Evolutionary conservation across 2,329 filamentous ascomycete genomes (phyloP).

Genomic region (Hysterium pulicare): DNA sequence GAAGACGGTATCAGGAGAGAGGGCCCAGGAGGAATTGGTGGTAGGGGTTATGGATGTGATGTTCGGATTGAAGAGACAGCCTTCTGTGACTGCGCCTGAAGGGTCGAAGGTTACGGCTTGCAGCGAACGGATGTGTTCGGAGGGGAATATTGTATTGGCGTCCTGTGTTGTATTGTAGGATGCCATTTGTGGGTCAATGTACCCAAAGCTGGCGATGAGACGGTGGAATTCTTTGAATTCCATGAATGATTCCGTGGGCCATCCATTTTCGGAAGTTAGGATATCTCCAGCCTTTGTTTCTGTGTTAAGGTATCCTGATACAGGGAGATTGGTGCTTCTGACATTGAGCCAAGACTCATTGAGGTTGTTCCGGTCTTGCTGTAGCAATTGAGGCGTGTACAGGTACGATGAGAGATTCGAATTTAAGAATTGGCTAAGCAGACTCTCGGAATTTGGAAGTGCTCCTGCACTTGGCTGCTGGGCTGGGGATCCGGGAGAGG

Average conservation of each 20-base stretch:
- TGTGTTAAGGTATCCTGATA: conserved; percentile 52
- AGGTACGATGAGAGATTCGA: conserved; percentile 48
- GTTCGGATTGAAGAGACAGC: conserved; percentile 53
- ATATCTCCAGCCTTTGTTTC: conserved; percentile 33
- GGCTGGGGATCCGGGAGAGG: conserved; percentile 40
- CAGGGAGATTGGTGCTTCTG: conserved; percentile 41
- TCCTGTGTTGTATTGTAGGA: conserved; percentile 56
- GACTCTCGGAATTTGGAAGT: conserved; percentile 44
- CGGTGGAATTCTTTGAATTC: conserved; percentile 54
- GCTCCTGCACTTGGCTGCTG: conserved; percentile 37
- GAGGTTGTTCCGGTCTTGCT: conserved; percentile 53
- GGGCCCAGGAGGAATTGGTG: conserved; percentile 49
- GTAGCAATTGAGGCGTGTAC: conserved; percentile 53
- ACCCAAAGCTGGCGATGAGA: conserved; percentile 55
- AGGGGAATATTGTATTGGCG: conserved; percentile 51
- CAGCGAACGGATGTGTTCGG: conserved; percentile 36
- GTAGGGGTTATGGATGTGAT: conserved; percentile 39
- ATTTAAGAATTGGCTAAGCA: conserved; percentile 49
- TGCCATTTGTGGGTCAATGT: conserved; percentile 55
- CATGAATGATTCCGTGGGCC: conserved; percentile 60
- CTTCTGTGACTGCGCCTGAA: conserved; percentile 44
- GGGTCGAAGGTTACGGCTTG: conserved; percentile 29
- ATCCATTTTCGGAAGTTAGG: conserved; percentile 55
- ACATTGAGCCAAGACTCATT: conserved; percentile 56
- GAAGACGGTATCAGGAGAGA: conserved; percentile 15